Percentiles rank a stretch among this genome's conserved stretches.
Conservation (phyloP, 2,329 filamentous ascomycete species). For the Cryphonectria nitschkei region DNA sequence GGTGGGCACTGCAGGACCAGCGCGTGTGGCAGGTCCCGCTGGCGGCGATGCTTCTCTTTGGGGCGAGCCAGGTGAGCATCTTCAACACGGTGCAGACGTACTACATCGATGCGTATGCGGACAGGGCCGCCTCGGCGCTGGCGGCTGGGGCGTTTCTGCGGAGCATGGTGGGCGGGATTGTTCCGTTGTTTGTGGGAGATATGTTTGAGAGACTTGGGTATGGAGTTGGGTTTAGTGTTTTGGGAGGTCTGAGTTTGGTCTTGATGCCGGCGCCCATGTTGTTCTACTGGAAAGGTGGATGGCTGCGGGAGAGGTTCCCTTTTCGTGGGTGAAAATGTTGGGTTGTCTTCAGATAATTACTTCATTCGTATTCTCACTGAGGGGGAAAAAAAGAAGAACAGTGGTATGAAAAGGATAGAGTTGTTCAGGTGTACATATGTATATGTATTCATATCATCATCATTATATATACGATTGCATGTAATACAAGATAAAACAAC, state of each 20-base stretch:
- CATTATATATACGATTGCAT: not conserved
- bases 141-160: not conserved
- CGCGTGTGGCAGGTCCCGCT: not conserved
- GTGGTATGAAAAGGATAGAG: not conserved
- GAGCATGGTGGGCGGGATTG: not conserved
- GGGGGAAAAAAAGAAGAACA: not conserved
- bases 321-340: not conserved
- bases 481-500: not conserved
- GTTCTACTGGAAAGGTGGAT: constrained; percentile 6
- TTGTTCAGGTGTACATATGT: not conserved
- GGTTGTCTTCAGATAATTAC: not conserved
- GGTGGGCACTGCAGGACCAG: not conserved
- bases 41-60: not conserved
- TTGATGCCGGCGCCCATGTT: constrained; percentile 5
- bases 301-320: not conserved
- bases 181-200: not conserved
- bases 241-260: not conserved
- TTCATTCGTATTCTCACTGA: not conserved
- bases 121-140: not conserved
- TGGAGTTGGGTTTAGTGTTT: not conserved
- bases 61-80: constrained; percentile 4
- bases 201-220: constrained; percentile 1
- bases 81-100: constrained; percentile 9
- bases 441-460: not conserved
- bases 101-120: not conserved